Evolutionary conservation across 306 rosid species (phyloP), one percentile per base, ranked within the genome.

Genomic region (Citrullus amarus): DNA sequence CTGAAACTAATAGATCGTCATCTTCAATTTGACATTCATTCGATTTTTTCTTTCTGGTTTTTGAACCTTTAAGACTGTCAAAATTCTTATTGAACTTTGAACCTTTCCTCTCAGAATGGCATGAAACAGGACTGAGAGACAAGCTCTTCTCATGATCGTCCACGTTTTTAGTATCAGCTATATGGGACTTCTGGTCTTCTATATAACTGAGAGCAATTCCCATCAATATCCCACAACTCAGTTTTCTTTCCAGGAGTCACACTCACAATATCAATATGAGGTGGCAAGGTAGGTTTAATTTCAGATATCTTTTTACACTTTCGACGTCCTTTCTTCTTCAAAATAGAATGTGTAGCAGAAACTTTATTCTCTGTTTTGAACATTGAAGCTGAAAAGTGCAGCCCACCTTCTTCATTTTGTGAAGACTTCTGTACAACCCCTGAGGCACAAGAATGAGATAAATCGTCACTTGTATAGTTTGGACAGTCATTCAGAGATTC

Each of bases 1-100:
- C 98, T 4, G 98, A 92, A 82, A 92, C 91, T 87, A 96, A 82
- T 74, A 91, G 87, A 85, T 96, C 99, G 61, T 92, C 97, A 79
- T 96, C 99, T 76, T 89, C 89, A 84, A 96, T 91, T 83, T 79
- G 91, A 82, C 98, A 96, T 67, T 84, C 58, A 8, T 59, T 81
- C 61, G 88, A 82, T 85, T 81, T 90, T 59, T 80, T 84, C 78
- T 79, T 84, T 81, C 79, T 89, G 80, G 78, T 80, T 78, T 80
- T 79, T 72, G 85, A 79, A 83, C 59, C 80, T 77, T 57, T 62
- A 81, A 51, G 72, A 71, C 66, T 82, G 78, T 50, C 66, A 80
- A 14, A 17, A n/a, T 44, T 65, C 71, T 68, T 88, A 79, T 85
- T 79, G 30, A 56, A 67, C 79, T 83, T 82, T 13, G 83, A 81